Evolutionary conservation across 1,284 basidiomycete species (phyloP).

Genomic region (Coniophora puteana): DNA sequence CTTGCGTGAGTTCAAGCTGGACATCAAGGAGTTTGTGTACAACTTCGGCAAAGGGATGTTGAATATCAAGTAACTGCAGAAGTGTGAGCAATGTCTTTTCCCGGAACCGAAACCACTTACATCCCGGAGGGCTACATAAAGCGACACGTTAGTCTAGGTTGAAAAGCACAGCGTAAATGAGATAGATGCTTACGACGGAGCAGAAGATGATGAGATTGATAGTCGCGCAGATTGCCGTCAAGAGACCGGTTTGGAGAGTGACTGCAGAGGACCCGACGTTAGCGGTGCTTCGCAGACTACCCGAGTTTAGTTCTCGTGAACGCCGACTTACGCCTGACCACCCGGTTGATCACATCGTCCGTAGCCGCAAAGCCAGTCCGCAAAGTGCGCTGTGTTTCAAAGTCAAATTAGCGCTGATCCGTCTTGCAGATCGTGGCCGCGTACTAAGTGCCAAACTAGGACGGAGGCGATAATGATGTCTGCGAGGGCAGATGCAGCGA

Average conservation of each 20-base stretch:
- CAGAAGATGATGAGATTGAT: conserved; percentile 22
- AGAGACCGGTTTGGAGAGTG: conserved; percentile 24
- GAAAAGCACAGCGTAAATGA: no score
- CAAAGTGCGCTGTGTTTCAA: not conserved
- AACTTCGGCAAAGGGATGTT: conserved; percentile 4
- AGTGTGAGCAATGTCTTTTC: not conserved
- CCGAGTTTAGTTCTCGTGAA: not conserved
- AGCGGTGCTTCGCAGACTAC: no score
- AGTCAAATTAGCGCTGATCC: conserved; percentile 1
- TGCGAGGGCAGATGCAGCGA: conserved; percentile 28
- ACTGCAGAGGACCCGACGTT: no score
- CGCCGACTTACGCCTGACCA: conserved; percentile 3
- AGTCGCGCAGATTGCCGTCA: conserved; percentile 22
- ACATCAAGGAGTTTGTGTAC: conserved; percentile 6
- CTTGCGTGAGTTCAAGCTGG: conserved; percentile 3
- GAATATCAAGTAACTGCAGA: conserved; percentile 5
- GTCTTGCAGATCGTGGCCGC: conserved; percentile 1
- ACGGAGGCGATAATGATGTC: conserved; percentile 28
- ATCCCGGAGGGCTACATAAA: conserved; percentile 1
- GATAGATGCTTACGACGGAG: not conserved
- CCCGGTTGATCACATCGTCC: conserved; percentile 7
- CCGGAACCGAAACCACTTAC: not conserved
- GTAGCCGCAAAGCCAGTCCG: conserved; percentile 4
- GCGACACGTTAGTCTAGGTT: no score
- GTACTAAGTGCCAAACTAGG: conserved; percentile 30